Base-by-base conservation (phyloP, 257 asterid species). In the Penstemon newberryi region DNA sequence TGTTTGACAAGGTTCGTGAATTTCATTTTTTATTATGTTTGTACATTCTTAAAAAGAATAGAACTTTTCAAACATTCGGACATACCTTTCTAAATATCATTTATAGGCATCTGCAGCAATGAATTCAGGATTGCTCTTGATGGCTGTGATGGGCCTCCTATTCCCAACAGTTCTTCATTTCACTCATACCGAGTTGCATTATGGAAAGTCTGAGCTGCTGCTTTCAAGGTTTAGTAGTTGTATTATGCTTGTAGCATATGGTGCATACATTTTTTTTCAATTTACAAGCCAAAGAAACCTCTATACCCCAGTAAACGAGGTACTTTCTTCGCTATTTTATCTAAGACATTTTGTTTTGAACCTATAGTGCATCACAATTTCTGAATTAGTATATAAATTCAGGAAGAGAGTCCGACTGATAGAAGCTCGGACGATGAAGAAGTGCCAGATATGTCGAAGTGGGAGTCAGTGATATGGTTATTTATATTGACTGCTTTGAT, bases 221-320 rank as follows among this genome's bases (percentile, higher is more conserved):
- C 96, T 90, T 84, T 90, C 96, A 47, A 78, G 96, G 68, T 87
- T 90, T 75, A 90, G 93, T 83, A 90, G 96, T 70, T 86, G 93
- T 58, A 73, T 90, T 66, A 90, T 90, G 96, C 96, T 90, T 36
- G 82, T 87, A 18, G 96, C 96, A 8, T 90, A 90, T 61, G 86
- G 70, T 15, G 83, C 89, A 12, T 83, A 87, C 71, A 78, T 90
- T 51, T 85, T 82, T 79, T 90, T 82, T 83, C 95, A 90, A 79
- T 84, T 90, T 47, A 90, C 84, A 19, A 77, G 74, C 72, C 85
- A 85, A 71, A 86, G 74, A 36, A 81, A 73, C 71, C 77, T 81
- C 10, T 87, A 87, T 75, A 44, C 78, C 73, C 82, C 87, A 11
- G 62, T 90, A 70, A 70, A 63, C 65, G 91, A 87, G 91, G 96